phyloP scores from a whole-genome alignment of 2,329 filamentous ascomycete genomes.

The Pseudogymnoascus sp. region DNA sequence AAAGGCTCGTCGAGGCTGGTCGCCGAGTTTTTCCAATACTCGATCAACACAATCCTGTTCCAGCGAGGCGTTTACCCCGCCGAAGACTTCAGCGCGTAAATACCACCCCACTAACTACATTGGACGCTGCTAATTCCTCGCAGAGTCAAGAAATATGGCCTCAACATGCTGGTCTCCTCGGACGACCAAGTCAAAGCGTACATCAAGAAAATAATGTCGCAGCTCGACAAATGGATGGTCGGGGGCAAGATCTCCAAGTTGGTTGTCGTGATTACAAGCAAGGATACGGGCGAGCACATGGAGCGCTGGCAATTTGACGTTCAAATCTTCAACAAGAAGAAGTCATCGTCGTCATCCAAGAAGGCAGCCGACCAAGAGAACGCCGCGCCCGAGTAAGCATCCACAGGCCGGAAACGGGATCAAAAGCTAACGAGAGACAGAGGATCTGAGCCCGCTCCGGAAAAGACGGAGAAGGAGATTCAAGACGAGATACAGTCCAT shows the following conservation, averaged over 20 bases:
- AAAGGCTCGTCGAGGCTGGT: slow-evolving; percentile 82
- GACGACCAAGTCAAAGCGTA: slow-evolving; percentile 99
- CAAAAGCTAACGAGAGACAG: not conserved
- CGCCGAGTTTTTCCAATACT: slow-evolving; percentile 98
- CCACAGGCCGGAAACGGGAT: not conserved
- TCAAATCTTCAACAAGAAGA: slow-evolving; percentile 45
- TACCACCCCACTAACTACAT: slow-evolving; percentile 14
- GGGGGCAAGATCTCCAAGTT: slow-evolving; percentile 95
- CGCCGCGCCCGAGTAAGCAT: slow-evolving; percentile 42
- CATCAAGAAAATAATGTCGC: slow-evolving; percentile 98
- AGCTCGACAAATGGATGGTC: slow-evolving; percentile 96
- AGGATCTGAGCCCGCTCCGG: slow-evolving; percentile 32
- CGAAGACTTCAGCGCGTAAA: slow-evolving; percentile 89
- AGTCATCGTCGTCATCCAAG: slow-evolving; percentile 38
- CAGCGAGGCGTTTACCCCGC: slow-evolving; percentile 82
- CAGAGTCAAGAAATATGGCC: slow-evolving; percentile 94
- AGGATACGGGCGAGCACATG: slow-evolving; percentile 92
- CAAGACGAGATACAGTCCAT: slow-evolving; percentile 93
- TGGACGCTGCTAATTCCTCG: slow-evolving; percentile 16
- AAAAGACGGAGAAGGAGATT: slow-evolving; percentile 90
- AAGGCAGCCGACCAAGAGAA: slow-evolving; percentile 64
- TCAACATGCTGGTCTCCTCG: slow-evolving; percentile 74
- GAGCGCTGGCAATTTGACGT: slow-evolving; percentile 98
- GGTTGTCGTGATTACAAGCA: slow-evolving; percentile 92
- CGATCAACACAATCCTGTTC: slow-evolving; percentile 95